Base-by-base conservation (phyloP, 148 eudicot genomes). In the Nepenthes mirabilis region DNA sequence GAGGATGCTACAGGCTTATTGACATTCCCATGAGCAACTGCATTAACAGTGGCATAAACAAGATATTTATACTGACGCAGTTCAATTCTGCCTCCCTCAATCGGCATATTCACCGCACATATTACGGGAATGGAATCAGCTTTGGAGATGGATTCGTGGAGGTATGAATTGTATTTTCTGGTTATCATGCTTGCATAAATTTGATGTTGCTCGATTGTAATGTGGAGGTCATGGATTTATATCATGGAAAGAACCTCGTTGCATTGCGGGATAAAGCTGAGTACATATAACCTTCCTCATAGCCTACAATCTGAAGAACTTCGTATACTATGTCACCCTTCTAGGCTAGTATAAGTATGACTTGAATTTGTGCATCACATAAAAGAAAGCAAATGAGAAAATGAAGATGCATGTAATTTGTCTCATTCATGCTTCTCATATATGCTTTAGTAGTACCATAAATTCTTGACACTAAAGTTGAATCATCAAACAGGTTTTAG, bases 11-110 rank as follows among this genome's bases (percentile, higher is more conserved):
- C 69, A 79, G 81, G 82, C 85, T 93, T n/a, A 89, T 93, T 61
- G 99, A 93, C 70, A 80, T 93, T 5, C 99, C 99, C 7, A 93
- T 93, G 99, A 93, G 99, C 72, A 93, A 93, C 70, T 86, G 99
- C 75, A 82, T 93, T 57, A 93, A 93, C 77, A 93, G 96, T 66
- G 94, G 91, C 58, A 86, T 93, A 68, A 79, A 80, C 75, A 93
- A 93, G 74, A 80, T 93, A 13, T 86, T 82, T 58, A 80, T 93
- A 35, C 70, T 93, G 37, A 93, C 99, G 11, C 99, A 93, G 65
- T 93, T 82, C 74, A 93, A 93, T 64, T 93, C 99, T n/a, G 81
- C 90, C 69, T 82, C 99, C 47, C 89, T 93, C 34, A 86, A 93
- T 70, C 94, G 99, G 47, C 99, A 93, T 75, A 82, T 93, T 11